Evolutionary conservation across 2,329 filamentous ascomycete genomes (phyloP).

Genomic region (Aspergillus fumigatiaffinis): DNA sequence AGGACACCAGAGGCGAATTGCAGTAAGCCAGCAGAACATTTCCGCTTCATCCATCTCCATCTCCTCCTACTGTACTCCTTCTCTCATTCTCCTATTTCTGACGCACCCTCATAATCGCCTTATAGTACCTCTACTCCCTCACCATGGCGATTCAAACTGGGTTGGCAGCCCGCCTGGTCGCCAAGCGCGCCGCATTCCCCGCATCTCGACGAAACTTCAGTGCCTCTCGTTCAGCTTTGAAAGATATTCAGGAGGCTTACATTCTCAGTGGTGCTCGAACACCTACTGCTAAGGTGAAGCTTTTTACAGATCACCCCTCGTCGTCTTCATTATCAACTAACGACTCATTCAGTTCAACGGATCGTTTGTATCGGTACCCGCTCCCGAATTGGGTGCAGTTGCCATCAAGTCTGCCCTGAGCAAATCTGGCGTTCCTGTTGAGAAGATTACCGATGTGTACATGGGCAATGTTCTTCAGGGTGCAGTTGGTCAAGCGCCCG

Average conservation of each 20-base stretch:
- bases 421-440: conserved; percentile 76
- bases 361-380: conserved; percentile 75
- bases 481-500: conserved; percentile 81
- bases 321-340: conserved; percentile 6
- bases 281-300: conserved; percentile 74
- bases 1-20: neutral
- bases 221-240: conserved; percentile 43
- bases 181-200: conserved; percentile 31
- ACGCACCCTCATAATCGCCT: neutral
- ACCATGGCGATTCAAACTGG: conserved; percentile 24
- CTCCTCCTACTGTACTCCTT: conserved; percentile 1
- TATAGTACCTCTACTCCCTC: neutral
- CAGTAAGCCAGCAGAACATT: neutral
- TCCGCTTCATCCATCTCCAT: conserved; percentile 1
- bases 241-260: conserved; percentile 85
- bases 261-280: conserved; percentile 88
- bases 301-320: neutral
- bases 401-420: conserved; percentile 88
- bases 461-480: conserved; percentile 94
- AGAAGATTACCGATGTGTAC: conserved; percentile 86
- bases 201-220: conserved; percentile 51
- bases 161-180: conserved; percentile 23
- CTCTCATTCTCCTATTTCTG: neutral
- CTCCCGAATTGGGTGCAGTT: conserved; percentile 81
- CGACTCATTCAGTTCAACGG: conserved; percentile 76